Percentiles rank a stretch among this genome's conserved stretches.
Conservation (phyloP, 371 early-diverging fungal species). For the Haplosporangium sp. region DNA sequence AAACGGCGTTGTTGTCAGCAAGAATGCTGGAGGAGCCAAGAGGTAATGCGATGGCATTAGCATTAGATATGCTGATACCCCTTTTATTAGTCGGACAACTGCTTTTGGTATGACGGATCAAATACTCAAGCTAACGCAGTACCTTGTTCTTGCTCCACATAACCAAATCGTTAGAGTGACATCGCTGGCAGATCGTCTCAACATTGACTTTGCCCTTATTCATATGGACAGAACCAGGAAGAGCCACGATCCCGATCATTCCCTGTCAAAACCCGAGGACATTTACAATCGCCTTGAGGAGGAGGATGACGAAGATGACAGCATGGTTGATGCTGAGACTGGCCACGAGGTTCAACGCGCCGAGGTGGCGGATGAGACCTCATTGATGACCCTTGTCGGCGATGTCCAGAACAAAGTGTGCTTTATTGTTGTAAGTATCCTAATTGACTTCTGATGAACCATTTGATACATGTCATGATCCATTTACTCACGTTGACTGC, state of each 20-base stretch:
- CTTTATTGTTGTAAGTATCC: constrained; percentile 81
- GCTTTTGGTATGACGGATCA: too few species aligned
- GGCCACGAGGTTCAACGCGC: constrained; percentile 40
- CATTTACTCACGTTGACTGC: too few species aligned
- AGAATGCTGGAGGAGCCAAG: constrained; percentile 98
- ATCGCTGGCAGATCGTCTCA: constrained; percentile 92
- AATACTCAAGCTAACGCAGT: too few species aligned
- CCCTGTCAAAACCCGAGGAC: constrained; percentile 60
- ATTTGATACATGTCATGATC: too few species aligned
- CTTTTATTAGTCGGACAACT: too few species aligned
- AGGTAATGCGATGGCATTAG: constrained; percentile 63
- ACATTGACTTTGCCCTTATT: constrained; percentile 95
- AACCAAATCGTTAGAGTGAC: constrained; percentile 77
- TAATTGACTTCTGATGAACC: too few species aligned
- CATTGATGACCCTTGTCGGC: constrained; percentile 85
- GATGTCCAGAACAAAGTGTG: constrained; percentile 91
- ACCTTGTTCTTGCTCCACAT: background rate
- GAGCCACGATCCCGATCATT: constrained; percentile 64
- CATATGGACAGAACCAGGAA: constrained; percentile 85
- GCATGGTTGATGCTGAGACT: constrained; percentile 56
- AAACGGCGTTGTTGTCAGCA: constrained; percentile 90
- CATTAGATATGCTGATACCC: background rate
- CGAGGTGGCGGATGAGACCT: constrained; percentile 46
- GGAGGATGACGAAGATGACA: constrained; percentile 63
- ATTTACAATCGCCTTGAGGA: constrained; percentile 45